phyloP scores from a whole-genome alignment of 805 yeast genomes.

The Teunomyces tritomae region DNA sequence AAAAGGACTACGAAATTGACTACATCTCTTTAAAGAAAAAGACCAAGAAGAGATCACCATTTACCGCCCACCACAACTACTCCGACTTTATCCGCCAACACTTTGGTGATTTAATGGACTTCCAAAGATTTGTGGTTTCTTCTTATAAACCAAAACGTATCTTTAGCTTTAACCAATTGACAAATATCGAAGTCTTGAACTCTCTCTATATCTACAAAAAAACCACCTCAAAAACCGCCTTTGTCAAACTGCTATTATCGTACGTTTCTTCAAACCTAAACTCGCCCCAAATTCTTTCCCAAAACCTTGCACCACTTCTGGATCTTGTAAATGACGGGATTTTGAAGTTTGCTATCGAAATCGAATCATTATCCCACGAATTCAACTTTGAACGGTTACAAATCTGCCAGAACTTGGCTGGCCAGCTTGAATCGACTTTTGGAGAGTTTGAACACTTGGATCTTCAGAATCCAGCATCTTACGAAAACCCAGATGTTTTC shows the following conservation, averaged over 20 bases:
- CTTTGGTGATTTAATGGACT: conserved; percentile 16
- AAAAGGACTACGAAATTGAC: conserved; percentile 12
- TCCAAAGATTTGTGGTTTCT: conserved; percentile 18
- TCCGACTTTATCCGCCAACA: conserved; percentile 18
- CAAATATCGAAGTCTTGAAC: conserved; percentile 24
- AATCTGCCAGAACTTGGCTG: conserved; percentile 15
- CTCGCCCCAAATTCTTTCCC: conserved; percentile 18
- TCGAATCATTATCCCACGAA: conserved; percentile 19
- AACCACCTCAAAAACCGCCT: conserved; percentile 15
- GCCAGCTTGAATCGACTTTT: conserved; percentile 15
- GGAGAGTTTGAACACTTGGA: conserved; percentile 15
- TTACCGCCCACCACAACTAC: conserved; percentile 2
- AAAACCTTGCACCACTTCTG: conserved; percentile 16
- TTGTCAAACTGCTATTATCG: conserved; percentile 19
- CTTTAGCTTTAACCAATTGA: conserved; percentile 20
- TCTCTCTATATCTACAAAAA: conserved; percentile 25
- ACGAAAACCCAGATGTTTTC: conserved; percentile 12
- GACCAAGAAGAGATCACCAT: background rate
- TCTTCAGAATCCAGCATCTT: conserved; percentile 4
- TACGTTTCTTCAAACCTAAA: conserved; percentile 12
- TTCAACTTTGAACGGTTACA: conserved; percentile 15
- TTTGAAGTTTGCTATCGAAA: conserved; percentile 19
- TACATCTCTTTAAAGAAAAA: conserved; percentile 10
- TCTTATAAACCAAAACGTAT: conserved; percentile 21
- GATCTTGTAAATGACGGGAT: conserved; percentile 16